Conservation (phyloP, 2,329 filamentous ascomycete species). For the Thyridium curvatum region DNA sequence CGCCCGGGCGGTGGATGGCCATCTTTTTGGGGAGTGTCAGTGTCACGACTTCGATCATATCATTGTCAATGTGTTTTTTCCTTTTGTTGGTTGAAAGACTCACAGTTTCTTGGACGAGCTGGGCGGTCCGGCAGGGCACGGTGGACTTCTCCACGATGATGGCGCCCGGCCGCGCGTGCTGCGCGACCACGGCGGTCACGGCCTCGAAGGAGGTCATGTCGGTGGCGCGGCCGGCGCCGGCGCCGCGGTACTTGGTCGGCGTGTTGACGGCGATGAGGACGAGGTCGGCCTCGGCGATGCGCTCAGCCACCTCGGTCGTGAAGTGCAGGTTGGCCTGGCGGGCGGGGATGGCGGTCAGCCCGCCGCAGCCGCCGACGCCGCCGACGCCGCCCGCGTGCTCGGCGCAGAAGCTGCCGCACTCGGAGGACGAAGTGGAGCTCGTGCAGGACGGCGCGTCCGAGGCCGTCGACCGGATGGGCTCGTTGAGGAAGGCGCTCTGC, state of each 20-base stretch:
- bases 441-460: constrained; percentile 19
- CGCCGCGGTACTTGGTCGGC: constrained; percentile 65
- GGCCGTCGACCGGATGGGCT: constrained; percentile 20
- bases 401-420: constrained; percentile 20
- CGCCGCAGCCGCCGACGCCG: too few relatives aligned
- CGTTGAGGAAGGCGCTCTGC: constrained; percentile 32
- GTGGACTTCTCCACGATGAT: constrained; percentile 81
- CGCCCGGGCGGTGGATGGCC: constrained; percentile 51
- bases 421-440: constrained; percentile 21
- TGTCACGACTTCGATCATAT: not conserved
- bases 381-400: constrained; percentile 13
- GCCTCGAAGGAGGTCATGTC: constrained; percentile 69
- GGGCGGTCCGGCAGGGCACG: constrained; percentile 68
- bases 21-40: constrained; percentile 30
- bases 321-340: constrained; percentile 66
- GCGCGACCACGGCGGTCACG: constrained; percentile 61
- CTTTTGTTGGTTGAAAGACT: too few relatives aligned
- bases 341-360: constrained; percentile 24
- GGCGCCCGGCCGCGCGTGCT: constrained; percentile 57
- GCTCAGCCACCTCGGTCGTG: constrained; percentile 56
- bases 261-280: constrained; percentile 76
- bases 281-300: constrained; percentile 63
- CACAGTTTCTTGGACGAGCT: constrained; percentile 63
- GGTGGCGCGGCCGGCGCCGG: constrained; percentile 64
- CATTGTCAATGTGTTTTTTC: not conserved